Conservation (phyloP, 2,329 filamentous ascomycete species). For the Cladosporium sp. region DNA sequence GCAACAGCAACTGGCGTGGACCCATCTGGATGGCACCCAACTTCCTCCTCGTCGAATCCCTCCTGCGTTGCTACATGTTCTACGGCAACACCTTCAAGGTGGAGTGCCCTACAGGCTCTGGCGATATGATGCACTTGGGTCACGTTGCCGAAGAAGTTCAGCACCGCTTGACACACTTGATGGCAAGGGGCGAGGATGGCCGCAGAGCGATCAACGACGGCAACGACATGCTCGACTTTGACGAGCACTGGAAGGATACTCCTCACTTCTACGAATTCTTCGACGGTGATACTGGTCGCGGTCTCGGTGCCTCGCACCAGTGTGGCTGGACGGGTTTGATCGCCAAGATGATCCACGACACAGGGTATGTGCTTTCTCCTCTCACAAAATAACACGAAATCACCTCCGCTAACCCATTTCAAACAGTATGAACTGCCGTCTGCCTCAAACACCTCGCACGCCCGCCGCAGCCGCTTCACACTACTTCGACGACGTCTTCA, state of each 20-base stretch:
- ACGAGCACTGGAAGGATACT: constrained; percentile 87
- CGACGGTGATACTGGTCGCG: constrained; percentile 84
- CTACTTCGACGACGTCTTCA: constrained; percentile 91
- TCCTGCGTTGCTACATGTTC: constrained; percentile 95
- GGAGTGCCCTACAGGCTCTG: constrained; percentile 89
- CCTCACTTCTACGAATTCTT: constrained; percentile 98
- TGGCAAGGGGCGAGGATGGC: constrained; percentile 77
- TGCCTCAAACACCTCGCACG: constrained; percentile 88
- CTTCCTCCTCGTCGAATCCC: constrained; percentile 86
- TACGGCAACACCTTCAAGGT: constrained; percentile 85
- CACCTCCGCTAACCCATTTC: constrained; percentile 38
- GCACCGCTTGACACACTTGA: constrained; percentile 88
- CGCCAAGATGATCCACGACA: constrained; percentile 96
- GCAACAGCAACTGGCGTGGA: constrained; percentile 95
- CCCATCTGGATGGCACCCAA: constrained; percentile 97
- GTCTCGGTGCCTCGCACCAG: constrained; percentile 87
- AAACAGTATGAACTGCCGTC: constrained; percentile 73
- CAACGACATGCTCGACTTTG: constrained; percentile 81
- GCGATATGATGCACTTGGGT: constrained; percentile 91
- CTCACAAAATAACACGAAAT: neutral
- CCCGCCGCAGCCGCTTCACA: constrained; percentile 79
- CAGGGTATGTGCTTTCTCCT: constrained; percentile 62
- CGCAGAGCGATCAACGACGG: constrained; percentile 83
- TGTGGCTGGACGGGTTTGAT: constrained; percentile 96
- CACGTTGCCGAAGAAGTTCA: constrained; percentile 94